Percentiles rank a stretch among this genome's conserved stretches.
Evolutionary conservation across 208 protist species (phyloP).

Genomic region (Crithidia brevicula): DNA sequence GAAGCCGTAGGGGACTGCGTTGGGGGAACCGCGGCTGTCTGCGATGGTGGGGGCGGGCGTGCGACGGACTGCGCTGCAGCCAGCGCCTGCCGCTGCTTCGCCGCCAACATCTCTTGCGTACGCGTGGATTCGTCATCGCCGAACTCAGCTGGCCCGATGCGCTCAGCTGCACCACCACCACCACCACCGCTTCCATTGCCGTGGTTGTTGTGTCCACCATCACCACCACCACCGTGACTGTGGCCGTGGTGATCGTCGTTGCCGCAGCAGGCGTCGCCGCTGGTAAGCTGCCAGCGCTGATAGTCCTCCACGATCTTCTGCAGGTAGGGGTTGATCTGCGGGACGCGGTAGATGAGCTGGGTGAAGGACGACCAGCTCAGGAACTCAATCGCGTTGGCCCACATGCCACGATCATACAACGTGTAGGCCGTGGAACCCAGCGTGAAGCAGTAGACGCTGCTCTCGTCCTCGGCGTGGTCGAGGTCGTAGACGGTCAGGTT

Average conservation of each 20-base stretch:
- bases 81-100: constrained; percentile 28
- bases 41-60: neutral
- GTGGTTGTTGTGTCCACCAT: constrained; percentile 3
- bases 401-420: constrained; percentile 65
- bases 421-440: constrained; percentile 61
- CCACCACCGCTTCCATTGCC: too few relatives aligned
- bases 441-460: constrained; percentile 76
- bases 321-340: constrained; percentile 59
- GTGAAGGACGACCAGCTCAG: constrained; percentile 43
- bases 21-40: neutral
- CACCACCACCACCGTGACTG: neutral
- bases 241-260: constrained; percentile 15
- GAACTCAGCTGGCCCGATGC: constrained; percentile 1
- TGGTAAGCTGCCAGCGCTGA: constrained; percentile 46
- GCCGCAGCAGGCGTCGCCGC: constrained; percentile 19
- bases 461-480: constrained; percentile 41
- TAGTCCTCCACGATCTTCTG: constrained; percentile 47
- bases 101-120: constrained; percentile 20
- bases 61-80: constrained; percentile 19
- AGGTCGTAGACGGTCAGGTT: constrained; percentile 83
- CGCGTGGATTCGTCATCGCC: constrained; percentile 15
- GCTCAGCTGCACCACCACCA: too few relatives aligned
- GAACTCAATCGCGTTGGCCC: constrained; percentile 54
- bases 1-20: neutral
- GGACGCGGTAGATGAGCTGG: constrained; percentile 47